Evolutionary conservation across 345 rosid species (phyloP).

Genomic region (Adansonia digitata): DNA sequence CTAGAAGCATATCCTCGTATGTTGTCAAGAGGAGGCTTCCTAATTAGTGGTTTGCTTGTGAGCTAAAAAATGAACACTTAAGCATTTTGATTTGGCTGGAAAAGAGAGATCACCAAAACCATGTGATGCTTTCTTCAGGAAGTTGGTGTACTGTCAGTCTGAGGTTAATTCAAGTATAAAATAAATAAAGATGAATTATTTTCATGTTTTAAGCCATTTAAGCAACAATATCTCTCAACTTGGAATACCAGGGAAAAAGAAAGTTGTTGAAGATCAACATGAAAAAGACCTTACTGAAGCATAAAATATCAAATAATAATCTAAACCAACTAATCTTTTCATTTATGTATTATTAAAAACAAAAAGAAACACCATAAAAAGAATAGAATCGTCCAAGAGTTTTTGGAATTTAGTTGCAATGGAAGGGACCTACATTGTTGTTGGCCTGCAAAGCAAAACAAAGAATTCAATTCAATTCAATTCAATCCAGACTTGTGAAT

Average conservation of each 20-base stretch:
- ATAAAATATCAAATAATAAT: neutral
- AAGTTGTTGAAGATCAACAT: neutral
- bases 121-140: conserved; percentile 9
- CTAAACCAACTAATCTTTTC: neutral
- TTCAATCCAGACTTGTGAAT: conserved; percentile 15
- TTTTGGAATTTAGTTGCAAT: conserved; percentile 5
- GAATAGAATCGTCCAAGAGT: conserved; percentile 4
- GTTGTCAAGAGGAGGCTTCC: too few species aligned
- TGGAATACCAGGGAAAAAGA: neutral
- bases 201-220: neutral
- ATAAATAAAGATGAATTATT: too few species aligned
- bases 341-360: neutral
- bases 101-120: conserved; percentile 35
- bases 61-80: conserved; percentile 10
- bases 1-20: neutral
- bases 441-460: conserved; percentile 10
- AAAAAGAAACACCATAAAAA: neutral
- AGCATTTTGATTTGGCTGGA: conserved; percentile 17
- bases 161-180: too few species aligned
- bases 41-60: conserved; percentile 18
- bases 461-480: too few species aligned
- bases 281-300: neutral
- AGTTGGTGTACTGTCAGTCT: conserved; percentile 37
- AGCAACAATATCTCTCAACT: neutral
- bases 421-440: conserved; percentile 7